A percentile compares a stretch with the other conserved stretches of the same genome.
Conservation (phyloP, 768 basidiomycete genomes). For the Podaxis mareebaensis region DNA sequence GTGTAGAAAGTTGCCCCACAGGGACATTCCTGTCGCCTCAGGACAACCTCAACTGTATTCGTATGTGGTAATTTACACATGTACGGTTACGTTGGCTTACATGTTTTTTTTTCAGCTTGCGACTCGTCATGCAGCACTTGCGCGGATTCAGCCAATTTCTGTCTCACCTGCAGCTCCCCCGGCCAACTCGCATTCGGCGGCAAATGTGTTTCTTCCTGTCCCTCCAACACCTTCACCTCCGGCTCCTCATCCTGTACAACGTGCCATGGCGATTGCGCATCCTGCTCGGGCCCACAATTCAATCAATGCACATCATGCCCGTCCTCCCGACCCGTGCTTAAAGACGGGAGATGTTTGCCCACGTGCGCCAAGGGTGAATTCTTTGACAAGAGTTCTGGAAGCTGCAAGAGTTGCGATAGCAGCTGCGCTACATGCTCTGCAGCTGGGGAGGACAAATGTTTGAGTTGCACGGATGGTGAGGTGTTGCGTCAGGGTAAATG, state of each 20-base stretch:
- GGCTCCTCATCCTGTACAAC: slow-evolving; percentile 59
- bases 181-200: slow-evolving; percentile 70
- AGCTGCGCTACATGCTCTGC: slow-evolving; percentile 81
- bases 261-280: slow-evolving; percentile 86
- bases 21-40: slow-evolving; percentile 72
- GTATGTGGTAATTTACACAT: slow-evolving; percentile 42
- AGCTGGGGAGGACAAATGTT: slow-evolving; percentile 64
- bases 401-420: slow-evolving; percentile 72
- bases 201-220: slow-evolving; percentile 75
- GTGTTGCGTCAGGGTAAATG: slow-evolving; percentile 71
- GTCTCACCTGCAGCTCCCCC: slow-evolving; percentile 64
- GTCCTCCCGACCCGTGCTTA: slow-evolving; percentile 66
- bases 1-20: slow-evolving; percentile 68
- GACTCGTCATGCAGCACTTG: slow-evolving; percentile 69
- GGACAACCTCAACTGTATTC: slow-evolving; percentile 72
- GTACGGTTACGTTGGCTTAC: slow-evolving; percentile 6
- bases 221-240: slow-evolving; percentile 67
- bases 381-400: slow-evolving; percentile 62
- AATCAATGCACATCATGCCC: slow-evolving; percentile 79
- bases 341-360: slow-evolving; percentile 74
- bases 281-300: slow-evolving; percentile 78
- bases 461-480: slow-evolving; percentile 69
- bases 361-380: slow-evolving; percentile 75
- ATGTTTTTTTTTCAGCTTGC: slow-evolving; percentile 31
- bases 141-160: slow-evolving; percentile 63